Conservation (phyloP, 2,329 filamentous ascomycete species). For the Zopfia rhizophila region DNA sequence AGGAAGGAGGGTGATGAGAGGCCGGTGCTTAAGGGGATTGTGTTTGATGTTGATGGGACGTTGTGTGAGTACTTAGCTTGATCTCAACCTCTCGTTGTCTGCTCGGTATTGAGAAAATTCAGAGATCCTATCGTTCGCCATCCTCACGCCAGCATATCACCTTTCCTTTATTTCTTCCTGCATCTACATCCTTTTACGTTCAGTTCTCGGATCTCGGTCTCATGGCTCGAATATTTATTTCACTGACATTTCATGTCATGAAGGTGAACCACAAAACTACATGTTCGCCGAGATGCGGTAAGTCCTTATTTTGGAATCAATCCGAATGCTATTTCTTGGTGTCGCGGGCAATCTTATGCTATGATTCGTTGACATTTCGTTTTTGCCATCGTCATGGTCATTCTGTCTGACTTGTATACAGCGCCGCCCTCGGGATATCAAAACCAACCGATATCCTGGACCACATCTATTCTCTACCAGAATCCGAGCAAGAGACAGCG, state of each 20-base stretch:
- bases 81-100: too few species aligned
- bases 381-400: constrained; percentile 1
- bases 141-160: neutral
- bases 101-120: neutral
- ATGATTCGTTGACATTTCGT: neutral
- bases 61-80: constrained; percentile 81
- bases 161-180: constrained; percentile 1
- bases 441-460: constrained; percentile 85
- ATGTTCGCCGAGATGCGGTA: constrained; percentile 93
- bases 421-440: constrained; percentile 75
- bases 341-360: too few species aligned
- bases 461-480: constrained; percentile 81
- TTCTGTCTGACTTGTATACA: constrained; percentile 22
- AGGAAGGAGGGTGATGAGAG: constrained; percentile 42
- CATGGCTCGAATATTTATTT: too few species aligned
- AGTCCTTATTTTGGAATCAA: constrained; percentile 7
- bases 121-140: constrained; percentile 3
- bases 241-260: neutral
- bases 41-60: constrained; percentile 97
- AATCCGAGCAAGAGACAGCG: constrained; percentile 69
- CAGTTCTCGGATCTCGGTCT: too few species aligned
- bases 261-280: constrained; percentile 88
- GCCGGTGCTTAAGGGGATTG: constrained; percentile 65
- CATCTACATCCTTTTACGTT: neutral
- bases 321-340: neutral